Evolutionary conservation across 192 early-diverging fungal species (phyloP).

Genomic region (Chytriomyces sp.): DNA sequence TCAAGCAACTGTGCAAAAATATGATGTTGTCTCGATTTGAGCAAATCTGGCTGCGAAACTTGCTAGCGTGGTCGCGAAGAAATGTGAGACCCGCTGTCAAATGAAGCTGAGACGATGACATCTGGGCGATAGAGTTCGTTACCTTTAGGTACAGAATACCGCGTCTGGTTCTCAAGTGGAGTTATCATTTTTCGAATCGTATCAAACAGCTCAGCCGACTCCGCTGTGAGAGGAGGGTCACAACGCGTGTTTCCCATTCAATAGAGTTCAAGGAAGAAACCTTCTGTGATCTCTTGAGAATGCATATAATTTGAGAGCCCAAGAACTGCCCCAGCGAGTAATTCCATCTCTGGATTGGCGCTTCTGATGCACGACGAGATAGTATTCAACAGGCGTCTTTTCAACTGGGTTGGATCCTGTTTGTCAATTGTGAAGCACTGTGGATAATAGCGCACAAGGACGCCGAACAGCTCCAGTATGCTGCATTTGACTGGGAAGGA

Average conservation of each 20-base stretch:
- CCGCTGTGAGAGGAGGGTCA: constrained; percentile 9
- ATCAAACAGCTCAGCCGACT: constrained; percentile 3
- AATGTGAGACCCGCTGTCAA: constrained; percentile 20
- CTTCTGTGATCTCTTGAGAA: constrained; percentile 22
- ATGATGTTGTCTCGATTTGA: constrained; percentile 18
- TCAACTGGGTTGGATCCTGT: constrained; percentile 21
- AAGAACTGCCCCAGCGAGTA: constrained; percentile 39
- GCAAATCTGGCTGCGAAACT: constrained; percentile 15
- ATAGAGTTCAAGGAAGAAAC: not conserved
- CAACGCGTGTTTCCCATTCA: not conserved
- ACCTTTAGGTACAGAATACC: constrained; percentile 40
- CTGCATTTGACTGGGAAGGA: constrained; percentile 37
- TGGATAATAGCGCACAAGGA: constrained; percentile 28
- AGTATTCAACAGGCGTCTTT: constrained; percentile 10
- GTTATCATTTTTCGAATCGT: constrained; percentile 25
- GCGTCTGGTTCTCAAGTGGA: constrained; percentile 33
- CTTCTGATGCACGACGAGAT: constrained; percentile 25
- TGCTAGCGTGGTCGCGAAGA: constrained; percentile 16
- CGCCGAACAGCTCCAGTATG: constrained; percentile 36
- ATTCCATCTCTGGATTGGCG: constrained; percentile 33
- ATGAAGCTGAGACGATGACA: too few relatives aligned
- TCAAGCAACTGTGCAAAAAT: constrained; percentile 22
- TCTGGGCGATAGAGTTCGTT: not conserved
- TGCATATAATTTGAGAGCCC: constrained; percentile 35
- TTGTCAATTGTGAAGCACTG: constrained; percentile 24